phyloP scores from a whole-genome alignment of 2,329 filamentous ascomycete species.

The Fusarium sacchari region DNA sequence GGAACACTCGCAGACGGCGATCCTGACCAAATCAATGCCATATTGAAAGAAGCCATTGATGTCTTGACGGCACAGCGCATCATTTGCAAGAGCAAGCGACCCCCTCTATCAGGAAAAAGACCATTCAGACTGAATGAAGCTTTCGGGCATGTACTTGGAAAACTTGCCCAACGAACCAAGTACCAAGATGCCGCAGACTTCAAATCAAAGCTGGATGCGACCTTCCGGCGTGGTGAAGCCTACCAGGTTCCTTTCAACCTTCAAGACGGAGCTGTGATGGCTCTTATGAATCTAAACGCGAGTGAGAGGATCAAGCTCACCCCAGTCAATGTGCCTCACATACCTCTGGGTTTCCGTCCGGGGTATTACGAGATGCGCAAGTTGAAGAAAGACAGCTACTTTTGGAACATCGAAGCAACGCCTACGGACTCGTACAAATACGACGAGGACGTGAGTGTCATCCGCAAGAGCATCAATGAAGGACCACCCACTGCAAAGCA shows the following conservation, averaged over 20 bases:
- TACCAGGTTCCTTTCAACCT: slow-evolving; percentile 65
- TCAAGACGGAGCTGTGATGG: slow-evolving; percentile 73
- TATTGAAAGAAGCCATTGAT: slow-evolving; percentile 61
- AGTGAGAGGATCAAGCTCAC: slow-evolving; percentile 65
- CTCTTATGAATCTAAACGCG: slow-evolving; percentile 72
- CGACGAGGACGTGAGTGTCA: slow-evolving; percentile 59
- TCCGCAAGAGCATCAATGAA: slow-evolving; percentile 48
- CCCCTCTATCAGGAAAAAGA: slow-evolving; percentile 63
- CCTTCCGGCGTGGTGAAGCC: slow-evolving; percentile 57
- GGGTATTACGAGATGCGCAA: slow-evolving; percentile 77
- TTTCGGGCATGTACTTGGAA: slow-evolving; percentile 66
- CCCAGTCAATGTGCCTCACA: slow-evolving; percentile 65
- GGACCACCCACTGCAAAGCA: slow-evolving; percentile 55
- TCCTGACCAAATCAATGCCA: slow-evolving; percentile 52
- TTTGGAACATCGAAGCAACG: slow-evolving; percentile 67
- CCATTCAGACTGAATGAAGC: slow-evolving; percentile 71
- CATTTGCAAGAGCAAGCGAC: slow-evolving; percentile 68
- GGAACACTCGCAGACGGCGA: slow-evolving; percentile 57
- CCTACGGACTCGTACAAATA: slow-evolving; percentile 72
- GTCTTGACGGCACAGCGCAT: slow-evolving; percentile 62
- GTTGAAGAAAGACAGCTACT: slow-evolving; percentile 72
- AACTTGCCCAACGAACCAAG: slow-evolving; percentile 63
- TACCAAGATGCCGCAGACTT: slow-evolving; percentile 67
- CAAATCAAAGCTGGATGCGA: slow-evolving; percentile 68
- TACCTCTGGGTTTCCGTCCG: slow-evolving; percentile 76